Conservation (phyloP, 805 yeast genomes). For the Suhomyces prunicola region DNA sequence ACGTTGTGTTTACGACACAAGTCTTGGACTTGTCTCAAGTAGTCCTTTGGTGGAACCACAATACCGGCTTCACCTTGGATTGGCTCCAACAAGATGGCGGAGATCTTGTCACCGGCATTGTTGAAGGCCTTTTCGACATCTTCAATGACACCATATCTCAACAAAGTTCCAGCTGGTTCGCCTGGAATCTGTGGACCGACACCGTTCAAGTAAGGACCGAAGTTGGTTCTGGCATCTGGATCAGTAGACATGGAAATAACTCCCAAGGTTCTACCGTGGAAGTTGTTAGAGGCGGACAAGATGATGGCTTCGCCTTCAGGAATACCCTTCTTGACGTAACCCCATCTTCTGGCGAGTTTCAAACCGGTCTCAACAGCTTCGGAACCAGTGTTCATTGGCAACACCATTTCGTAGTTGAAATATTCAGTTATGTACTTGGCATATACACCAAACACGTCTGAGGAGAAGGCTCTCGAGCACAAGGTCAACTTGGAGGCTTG, state of each 20-base stretch:
- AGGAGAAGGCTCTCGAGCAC: slow-evolving; percentile 89
- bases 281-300: slow-evolving; percentile 82
- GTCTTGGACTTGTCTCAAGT: slow-evolving; percentile 66
- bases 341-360: slow-evolving; percentile 97
- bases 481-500: slow-evolving; percentile 84
- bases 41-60: slow-evolving; percentile 85
- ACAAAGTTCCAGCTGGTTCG: slow-evolving; percentile 51
- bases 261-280: slow-evolving; percentile 96
- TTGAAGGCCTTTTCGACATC: slow-evolving; percentile 81
- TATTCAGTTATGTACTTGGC: slow-evolving; percentile 87
- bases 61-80: slow-evolving; percentile 99
- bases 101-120: slow-evolving; percentile 82
- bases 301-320: slow-evolving; percentile 82
- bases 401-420: slow-evolving; percentile 86
- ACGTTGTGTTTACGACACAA: slow-evolving; percentile 83
- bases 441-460: slow-evolving; percentile 80
- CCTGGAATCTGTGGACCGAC: slow-evolving; percentile 87
- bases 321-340: slow-evolving; percentile 82
- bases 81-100: slow-evolving; percentile 90
- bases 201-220: slow-evolving; percentile 84
- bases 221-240: slow-evolving; percentile 82
- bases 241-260: slow-evolving; percentile 95
- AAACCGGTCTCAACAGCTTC: slow-evolving; percentile 97
- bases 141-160: slow-evolving; percentile 81
- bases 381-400: slow-evolving; percentile 99